A percentile compares a stretch with the other conserved stretches of the same genome.
These are phyloP conservation scores for Cladophialophora exuberans DNA, from an alignment of 2,329 filamentous ascomycete species.

Conservation along the genomic window DNA sequence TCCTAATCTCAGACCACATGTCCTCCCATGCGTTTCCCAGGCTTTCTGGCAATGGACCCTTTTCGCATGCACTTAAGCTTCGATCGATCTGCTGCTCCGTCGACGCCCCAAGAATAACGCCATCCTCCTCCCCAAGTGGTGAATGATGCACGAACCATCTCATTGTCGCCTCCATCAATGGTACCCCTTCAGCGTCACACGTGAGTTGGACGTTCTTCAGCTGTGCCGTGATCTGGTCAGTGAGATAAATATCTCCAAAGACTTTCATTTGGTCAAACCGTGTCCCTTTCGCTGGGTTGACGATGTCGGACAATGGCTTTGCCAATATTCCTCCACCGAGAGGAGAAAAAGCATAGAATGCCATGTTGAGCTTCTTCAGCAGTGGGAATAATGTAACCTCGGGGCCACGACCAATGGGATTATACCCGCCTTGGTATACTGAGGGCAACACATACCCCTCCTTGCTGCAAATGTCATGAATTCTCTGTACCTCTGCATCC, in stretches of 20 bases:
- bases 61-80: slow-evolving; percentile 35
- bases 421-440: slow-evolving; percentile 47
- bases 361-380: slow-evolving; percentile 37
- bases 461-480: slow-evolving; percentile 40
- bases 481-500: slow-evolving; percentile 36
- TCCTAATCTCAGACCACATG: slow-evolving; percentile 33
- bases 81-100: slow-evolving; percentile 37
- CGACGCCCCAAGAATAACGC: slow-evolving; percentile 41
- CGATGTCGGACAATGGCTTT: slow-evolving; percentile 34
- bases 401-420: slow-evolving; percentile 39
- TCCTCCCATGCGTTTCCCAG: slow-evolving; percentile 28
- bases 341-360: slow-evolving; percentile 34
- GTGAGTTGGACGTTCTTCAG: slow-evolving; percentile 37
- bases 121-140: slow-evolving; percentile 34
- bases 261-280: slow-evolving; percentile 36
- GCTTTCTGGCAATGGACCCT: slow-evolving; percentile 37
- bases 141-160: slow-evolving; percentile 42
- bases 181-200: slow-evolving; percentile 28
- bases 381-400: slow-evolving; percentile 42
- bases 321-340: slow-evolving; percentile 42
- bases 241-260: slow-evolving; percentile 34
- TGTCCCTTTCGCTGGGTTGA: slow-evolving; percentile 34
- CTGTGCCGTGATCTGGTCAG: slow-evolving; percentile 36
- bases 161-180: slow-evolving; percentile 39
- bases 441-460: slow-evolving; percentile 40